Conservation (phyloP, 805 yeast species). For the Nakazawaea wickerhamii region DNA sequence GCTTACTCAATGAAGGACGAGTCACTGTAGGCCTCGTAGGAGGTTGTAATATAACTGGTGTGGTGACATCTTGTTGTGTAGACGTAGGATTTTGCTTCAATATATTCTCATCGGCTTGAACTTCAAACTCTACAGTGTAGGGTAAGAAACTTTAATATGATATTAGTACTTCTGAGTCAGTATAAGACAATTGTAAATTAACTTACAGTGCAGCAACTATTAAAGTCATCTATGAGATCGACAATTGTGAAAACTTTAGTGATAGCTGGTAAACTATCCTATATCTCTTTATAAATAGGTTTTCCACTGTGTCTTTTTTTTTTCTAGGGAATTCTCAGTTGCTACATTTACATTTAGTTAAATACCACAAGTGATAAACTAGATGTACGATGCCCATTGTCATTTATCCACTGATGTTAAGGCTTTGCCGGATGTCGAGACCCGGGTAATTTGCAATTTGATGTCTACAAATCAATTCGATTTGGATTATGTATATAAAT, state of each 20-base stretch:
- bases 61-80: neutral
- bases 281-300: neutral
- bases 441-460: constrained; percentile 19
- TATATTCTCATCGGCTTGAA: constrained; percentile 16
- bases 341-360: too few species aligned
- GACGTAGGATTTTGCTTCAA: neutral
- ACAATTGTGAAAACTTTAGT: neutral
- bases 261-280: too few species aligned
- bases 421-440: constrained; percentile 14
- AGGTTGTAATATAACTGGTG: neutral
- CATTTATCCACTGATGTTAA: constrained; percentile 24
- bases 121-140: constrained; percentile 65
- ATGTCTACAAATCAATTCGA: constrained; percentile 48
- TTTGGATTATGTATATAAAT: constrained; percentile 20
- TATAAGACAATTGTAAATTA: neutral
- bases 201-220: constrained; percentile 67
- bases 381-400: constrained; percentile 34
- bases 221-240: constrained; percentile 65
- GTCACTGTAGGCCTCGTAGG: neutral
- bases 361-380: too few species aligned
- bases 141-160: constrained; percentile 53
- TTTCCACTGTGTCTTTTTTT: neutral
- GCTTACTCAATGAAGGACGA: constrained; percentile 4
- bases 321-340: neutral
- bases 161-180: constrained; percentile 6